Base-by-base conservation (phyloP, 495 filamentous ascomycete species). In the Xylaria nigripes region DNA sequence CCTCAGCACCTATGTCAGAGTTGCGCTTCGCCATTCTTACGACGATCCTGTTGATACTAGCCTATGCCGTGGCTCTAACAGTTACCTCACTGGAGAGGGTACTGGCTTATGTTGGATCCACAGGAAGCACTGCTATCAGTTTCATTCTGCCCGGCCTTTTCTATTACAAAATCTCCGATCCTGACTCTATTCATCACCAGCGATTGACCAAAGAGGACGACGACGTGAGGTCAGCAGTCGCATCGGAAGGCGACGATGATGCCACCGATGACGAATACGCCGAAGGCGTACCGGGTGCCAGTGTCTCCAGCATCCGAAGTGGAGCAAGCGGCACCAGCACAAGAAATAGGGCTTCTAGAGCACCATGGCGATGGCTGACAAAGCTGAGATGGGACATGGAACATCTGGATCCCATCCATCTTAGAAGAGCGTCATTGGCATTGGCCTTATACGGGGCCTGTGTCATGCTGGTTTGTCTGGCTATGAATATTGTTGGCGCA, bases 101-200 rank as follows among this genome's bases (percentile, higher is more conserved):
- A 0, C 77, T 98, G 8, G 92, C 93, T 0, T 98, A 96, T 59
- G 93, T 98, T 19, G 93, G 94, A 7, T 90, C 85, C 62, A 98
- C 93, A 0, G 93, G 93, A 22, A 90, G 85, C 52, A 98, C 93
- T 0, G 85, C 85, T 59, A 97, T 98, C 60, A 93, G 87, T 57
- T 98, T 98, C 68, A 97, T 98, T 58, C 76, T 98, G 0, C 94
- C 93, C 0, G 93, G 93, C 0, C 66, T 97, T 13, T 97, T 98
- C 69, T 98, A 96, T 74, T 97, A 96, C 76, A 96, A 96, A 71
- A 96, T 98, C 51, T 89, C 86, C 0, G 81, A 84, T 12, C 94
- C 94, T 0, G 84, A 95, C 40, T 88, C 87, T 8, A 78, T 85
- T 50, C 76, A 89, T 44, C 90, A 95, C 60, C 88, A 90, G 60